Evolutionary conservation across 768 basidiomycete genomes (phyloP).

Genomic region (Podaxis carcinomalis): DNA sequence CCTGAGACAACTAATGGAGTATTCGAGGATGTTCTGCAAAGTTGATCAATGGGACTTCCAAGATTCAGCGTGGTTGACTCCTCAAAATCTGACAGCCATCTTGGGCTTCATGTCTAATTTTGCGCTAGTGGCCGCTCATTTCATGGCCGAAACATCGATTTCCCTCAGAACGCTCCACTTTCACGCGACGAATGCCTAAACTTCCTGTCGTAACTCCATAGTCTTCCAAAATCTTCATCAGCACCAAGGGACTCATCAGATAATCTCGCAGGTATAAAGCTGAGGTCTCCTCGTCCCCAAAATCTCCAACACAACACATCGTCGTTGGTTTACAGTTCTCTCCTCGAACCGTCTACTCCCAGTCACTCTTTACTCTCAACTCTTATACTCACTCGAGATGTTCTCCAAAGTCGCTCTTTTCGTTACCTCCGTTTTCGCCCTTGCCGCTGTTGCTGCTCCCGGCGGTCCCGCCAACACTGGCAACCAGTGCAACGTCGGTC

Average conservation of each 20-base stretch:
- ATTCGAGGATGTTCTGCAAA: background rate
- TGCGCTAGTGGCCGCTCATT: background rate
- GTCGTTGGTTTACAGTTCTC: background rate
- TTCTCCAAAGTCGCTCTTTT: slow-evolving; percentile 12
- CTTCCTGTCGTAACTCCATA: background rate
- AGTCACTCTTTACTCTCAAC: slow-evolving; percentile 3
- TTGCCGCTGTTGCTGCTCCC: slow-evolving; percentile 10
- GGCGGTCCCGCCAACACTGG: background rate
- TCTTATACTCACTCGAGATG: slow-evolving; percentile 10
- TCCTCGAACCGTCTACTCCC: background rate
- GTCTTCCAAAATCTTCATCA: background rate
- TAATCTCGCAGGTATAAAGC: background rate
- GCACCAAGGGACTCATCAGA: background rate
- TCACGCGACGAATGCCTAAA: background rate
- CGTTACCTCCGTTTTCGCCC: slow-evolving; percentile 5
- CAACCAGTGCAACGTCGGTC: slow-evolving; percentile 8
- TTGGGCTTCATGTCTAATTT: background rate
- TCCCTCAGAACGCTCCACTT: background rate
- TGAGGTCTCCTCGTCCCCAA: background rate
- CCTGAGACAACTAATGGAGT: background rate
- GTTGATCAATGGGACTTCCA: background rate
- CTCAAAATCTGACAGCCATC: background rate
- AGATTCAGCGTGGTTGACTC: background rate
- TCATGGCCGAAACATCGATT: background rate
- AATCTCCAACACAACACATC: background rate